phyloP scores from a whole-genome alignment of 2,329 filamentous ascomycete species.

The Cladophialophora exuberans region DNA sequence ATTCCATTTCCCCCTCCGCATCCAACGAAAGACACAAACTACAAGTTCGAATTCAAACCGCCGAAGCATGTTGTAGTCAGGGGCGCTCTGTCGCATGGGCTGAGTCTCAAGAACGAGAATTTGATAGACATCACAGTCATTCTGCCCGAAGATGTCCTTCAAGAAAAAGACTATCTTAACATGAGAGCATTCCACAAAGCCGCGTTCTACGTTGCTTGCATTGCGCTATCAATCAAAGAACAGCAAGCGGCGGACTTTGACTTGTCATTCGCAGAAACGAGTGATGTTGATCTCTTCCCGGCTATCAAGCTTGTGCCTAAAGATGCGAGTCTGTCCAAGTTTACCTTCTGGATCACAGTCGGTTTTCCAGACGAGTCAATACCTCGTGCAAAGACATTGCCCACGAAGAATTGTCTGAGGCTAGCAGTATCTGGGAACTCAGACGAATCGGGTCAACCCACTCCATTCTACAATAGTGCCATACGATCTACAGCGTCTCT shows the following conservation, averaged over 20 bases:
- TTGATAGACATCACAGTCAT: conserved; percentile 82
- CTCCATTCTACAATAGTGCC: conserved; percentile 87
- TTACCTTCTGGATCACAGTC: conserved; percentile 69
- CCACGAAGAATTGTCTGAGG: conserved; percentile 71
- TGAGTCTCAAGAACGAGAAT: conserved; percentile 64
- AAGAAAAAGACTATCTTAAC: conserved; percentile 93
- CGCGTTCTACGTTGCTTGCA: conserved; percentile 84
- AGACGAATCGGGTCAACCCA: conserved; percentile 48
- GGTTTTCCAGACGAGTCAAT: conserved; percentile 73
- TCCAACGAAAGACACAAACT: conserved; percentile 74
- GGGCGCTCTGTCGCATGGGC: conserved; percentile 81
- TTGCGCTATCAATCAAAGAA: conserved; percentile 71
- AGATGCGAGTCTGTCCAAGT: conserved; percentile 32
- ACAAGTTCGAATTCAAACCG: conserved; percentile 77
- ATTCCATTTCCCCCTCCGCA: conserved; percentile 84
- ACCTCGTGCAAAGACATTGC: conserved; percentile 69
- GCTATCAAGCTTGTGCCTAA: conserved; percentile 56
- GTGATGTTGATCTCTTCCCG: conserved; percentile 77
- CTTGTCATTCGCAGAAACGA: conserved; percentile 66
- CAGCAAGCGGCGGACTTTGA: conserved; percentile 58
- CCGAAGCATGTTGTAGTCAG: conserved; percentile 82
- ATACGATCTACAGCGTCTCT: conserved; percentile 77
- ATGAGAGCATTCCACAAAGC: conserved; percentile 93
- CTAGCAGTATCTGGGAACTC: conserved; percentile 34
- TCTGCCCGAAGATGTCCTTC: conserved; percentile 79